Conservation (phyloP, 139 green algal species). For the Auxenochlorella pyrenoidosa region DNA sequence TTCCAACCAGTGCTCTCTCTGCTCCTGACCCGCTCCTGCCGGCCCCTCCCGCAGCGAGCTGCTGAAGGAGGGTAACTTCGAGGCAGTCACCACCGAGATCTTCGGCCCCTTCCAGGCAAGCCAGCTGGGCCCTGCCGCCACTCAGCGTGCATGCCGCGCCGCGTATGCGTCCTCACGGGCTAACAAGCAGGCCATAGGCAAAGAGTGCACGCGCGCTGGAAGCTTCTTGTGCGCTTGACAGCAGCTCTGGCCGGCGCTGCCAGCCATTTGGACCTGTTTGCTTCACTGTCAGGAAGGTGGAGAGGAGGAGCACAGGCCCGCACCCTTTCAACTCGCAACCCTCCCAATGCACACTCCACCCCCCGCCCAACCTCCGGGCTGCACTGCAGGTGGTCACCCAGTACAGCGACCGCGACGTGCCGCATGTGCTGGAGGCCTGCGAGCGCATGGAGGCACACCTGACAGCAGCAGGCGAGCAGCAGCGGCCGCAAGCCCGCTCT, state of each 20-base stretch:
- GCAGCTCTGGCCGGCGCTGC: no score
- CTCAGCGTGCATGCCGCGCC: no score
- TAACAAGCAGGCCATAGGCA: no score
- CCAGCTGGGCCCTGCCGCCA: no score
- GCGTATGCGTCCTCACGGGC: no score
- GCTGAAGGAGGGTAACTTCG: conserved; percentile 73
- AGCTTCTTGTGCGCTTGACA: no score
- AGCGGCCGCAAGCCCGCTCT: background rate
- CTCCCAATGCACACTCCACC: no score
- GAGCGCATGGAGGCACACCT: conserved; percentile 95
- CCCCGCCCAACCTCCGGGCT: background rate
- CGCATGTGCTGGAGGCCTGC: conserved; percentile 81
- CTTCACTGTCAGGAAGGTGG: no score
- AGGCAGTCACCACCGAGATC: conserved; percentile 90
- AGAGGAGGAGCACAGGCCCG: no score
- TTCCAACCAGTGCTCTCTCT: background rate
- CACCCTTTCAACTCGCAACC: no score
- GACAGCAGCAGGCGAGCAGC: conserved; percentile 74
- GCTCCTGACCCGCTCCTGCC: background rate
- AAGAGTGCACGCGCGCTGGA: background rate
- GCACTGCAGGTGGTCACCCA: conserved; percentile 86
- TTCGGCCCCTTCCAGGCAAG: conserved; percentile 96
- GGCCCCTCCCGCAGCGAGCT: conserved; percentile 51
- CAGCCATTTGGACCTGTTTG: no score
- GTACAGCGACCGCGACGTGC: conserved; percentile 80